Base-by-base conservation (phyloP, 768 basidiomycete species). In the Pulveroboletus ravenelii region DNA sequence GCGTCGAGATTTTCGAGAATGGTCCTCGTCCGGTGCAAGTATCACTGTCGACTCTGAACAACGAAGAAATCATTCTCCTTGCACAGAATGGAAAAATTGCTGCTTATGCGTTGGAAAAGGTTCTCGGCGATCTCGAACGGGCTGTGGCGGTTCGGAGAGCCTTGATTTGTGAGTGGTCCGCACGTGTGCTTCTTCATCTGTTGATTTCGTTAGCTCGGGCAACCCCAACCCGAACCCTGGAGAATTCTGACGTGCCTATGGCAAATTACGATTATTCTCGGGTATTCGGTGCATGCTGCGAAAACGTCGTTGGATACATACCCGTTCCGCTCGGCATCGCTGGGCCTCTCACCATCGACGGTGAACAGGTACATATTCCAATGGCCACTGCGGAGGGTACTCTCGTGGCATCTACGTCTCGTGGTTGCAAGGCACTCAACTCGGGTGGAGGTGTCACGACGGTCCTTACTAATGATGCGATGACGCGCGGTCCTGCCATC, bases 361-460 rank as follows among this genome's bases (percentile, higher is more conserved):
- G 90, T 29, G 72, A 78, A 37, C 71, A 84, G 41, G 83, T 84
- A 60, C 95, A 85, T 36, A 94, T 99, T 60, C 96, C 96, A 8
- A 98, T 99, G 96, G 96, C 96, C 38, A 99, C 96, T 5, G 94
- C 96, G n/a, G 96, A 99, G 68, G 96, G 96, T 52, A 98, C 96
- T 0, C 82, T 99, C 48, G 94, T 98, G 53, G 96, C 96, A 0
- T 98, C 95, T 6, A 89, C 95, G 0, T 97, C 95, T 0, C 86
- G 96, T 54, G 96, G 95, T 7, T 96, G 93, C 74, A 99, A 98
- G 70, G 96, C 96, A 0, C 84, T 98, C 59, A 98, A 99, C 65
- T 84, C 92, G 1, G 90, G 91, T 42, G 94, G 95, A 46, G 96
- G 96, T 30, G 95, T 97, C 2, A 87, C 86, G 0, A 98, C 95